These are phyloP conservation scores for Schwanniomyces polymorphus DNA, from an alignment of 805 yeast species.

Conservation along the genomic window DNA sequence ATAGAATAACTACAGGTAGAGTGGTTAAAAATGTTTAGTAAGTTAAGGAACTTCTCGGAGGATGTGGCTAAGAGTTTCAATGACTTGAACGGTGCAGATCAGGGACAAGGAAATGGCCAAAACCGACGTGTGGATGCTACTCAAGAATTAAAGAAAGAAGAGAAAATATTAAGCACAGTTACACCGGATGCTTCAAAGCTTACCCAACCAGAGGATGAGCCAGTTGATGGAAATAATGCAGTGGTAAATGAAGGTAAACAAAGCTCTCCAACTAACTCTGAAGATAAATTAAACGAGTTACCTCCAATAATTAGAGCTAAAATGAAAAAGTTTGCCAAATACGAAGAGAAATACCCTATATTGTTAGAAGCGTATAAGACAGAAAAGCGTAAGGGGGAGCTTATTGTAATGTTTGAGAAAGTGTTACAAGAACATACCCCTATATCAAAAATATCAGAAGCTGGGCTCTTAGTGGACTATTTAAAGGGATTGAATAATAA, in stretches of 20 bases:
- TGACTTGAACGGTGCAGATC: slow-evolving; percentile 25
- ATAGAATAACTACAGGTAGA: background rate
- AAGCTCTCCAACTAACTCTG: background rate
- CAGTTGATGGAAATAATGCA: slow-evolving; percentile 10
- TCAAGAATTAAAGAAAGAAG: slow-evolving; percentile 31
- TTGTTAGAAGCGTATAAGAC: slow-evolving; percentile 80
- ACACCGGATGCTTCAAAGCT: slow-evolving; percentile 51
- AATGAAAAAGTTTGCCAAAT: slow-evolving; percentile 74
- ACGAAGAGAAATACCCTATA: slow-evolving; percentile 88
- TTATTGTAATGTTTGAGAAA: slow-evolving; percentile 63
- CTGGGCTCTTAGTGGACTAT: slow-evolving; percentile 68
- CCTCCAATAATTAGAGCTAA: slow-evolving; percentile 61
- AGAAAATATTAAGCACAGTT: slow-evolving; percentile 32
- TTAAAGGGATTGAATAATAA: slow-evolving; percentile 62
- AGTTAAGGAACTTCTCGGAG: slow-evolving; percentile 42
- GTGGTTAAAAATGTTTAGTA: slow-evolving; percentile 33
- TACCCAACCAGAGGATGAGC: slow-evolving; percentile 48
- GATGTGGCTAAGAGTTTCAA: slow-evolving; percentile 46
- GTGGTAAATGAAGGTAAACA: slow-evolving; percentile 10
- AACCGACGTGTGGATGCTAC: slow-evolving; percentile 16
- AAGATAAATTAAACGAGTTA: slow-evolving; percentile 38
- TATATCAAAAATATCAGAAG: slow-evolving; percentile 69
- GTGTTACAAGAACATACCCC: slow-evolving; percentile 82
- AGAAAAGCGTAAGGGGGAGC: slow-evolving; percentile 67
- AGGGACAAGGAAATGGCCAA: slow-evolving; percentile 1